Evolutionary conservation across 139 green algal species (phyloP).

Genomic region (Chlamydomonas schloesseri): DNA sequence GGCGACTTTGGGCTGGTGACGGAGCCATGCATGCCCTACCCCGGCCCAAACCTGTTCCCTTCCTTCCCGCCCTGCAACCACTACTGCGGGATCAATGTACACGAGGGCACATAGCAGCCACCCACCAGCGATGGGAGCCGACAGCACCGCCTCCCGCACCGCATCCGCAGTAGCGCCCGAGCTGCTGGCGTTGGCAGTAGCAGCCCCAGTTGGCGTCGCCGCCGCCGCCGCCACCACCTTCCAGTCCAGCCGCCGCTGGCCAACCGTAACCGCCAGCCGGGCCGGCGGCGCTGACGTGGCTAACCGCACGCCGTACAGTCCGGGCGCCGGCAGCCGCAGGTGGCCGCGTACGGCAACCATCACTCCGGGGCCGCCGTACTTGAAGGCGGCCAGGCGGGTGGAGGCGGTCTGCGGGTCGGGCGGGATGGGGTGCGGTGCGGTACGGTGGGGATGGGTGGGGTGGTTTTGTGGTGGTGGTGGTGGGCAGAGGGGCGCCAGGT

Average conservation of each 20-base stretch:
- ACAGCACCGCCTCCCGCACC: background rate
- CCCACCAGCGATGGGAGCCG: background rate
- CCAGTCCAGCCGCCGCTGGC: constrained; percentile 6
- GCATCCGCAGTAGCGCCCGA: background rate
- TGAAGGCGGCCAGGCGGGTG: background rate
- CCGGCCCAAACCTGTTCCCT: too few species aligned
- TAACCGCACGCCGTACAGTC: background rate
- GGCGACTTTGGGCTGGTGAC: too few species aligned
- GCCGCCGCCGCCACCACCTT: background rate
- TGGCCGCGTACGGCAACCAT: background rate
- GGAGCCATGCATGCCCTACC: too few species aligned
- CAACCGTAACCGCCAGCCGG: background rate
- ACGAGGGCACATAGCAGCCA: too few species aligned
- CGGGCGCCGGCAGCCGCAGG: background rate
- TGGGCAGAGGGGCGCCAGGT: background rate
- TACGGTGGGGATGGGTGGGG: background rate
- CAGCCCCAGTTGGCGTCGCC: background rate
- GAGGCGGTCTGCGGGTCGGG: background rate
- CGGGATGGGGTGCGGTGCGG: background rate
- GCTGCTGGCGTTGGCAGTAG: background rate
- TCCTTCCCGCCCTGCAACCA: too few species aligned
- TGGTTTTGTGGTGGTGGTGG: background rate
- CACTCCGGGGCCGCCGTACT: constrained; percentile 1
- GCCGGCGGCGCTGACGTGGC: background rate
- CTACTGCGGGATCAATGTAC: too few species aligned